These are phyloP conservation scores for Mariannaea sp. DNA, from an alignment of 2,329 filamentous ascomycete genomes.

Conservation along the genomic window DNA sequence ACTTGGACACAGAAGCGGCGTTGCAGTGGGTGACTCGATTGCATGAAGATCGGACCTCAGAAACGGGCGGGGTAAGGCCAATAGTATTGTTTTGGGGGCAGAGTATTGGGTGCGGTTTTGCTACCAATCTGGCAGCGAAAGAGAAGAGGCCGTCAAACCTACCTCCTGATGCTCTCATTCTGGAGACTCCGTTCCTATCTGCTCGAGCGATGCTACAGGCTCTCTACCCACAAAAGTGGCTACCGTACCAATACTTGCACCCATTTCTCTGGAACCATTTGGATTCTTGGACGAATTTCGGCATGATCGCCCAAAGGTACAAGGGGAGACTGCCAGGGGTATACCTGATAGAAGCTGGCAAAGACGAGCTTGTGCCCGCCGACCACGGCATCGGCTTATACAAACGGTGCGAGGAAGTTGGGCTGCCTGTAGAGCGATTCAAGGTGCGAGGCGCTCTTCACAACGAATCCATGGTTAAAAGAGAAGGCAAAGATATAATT, in stretches of 20 bases:
- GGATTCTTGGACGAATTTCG: conserved; percentile 59
- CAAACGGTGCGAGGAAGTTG: conserved; percentile 53
- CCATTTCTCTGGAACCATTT: conserved; percentile 72
- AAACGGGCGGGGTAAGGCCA: conserved; percentile 33
- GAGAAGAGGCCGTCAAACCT: conserved; percentile 44
- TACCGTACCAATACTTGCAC: conserved; percentile 76
- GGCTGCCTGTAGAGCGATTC: conserved; percentile 51
- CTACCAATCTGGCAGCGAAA: conserved; percentile 60
- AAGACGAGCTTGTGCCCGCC: conserved; percentile 62
- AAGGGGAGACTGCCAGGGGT: conserved; percentile 43
- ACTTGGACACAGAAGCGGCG: conserved; percentile 68
- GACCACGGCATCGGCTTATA: conserved; percentile 54
- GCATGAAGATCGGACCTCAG: conserved; percentile 37
- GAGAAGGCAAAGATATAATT: conserved; percentile 36
- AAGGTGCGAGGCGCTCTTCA: conserved; percentile 58
- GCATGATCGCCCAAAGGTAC: conserved; percentile 43
- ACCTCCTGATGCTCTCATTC: conserved; percentile 57
- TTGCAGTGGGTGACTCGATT: conserved; percentile 62
- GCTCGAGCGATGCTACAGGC: conserved; percentile 71
- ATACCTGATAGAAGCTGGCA: conserved; percentile 60
- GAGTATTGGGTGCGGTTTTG: conserved; percentile 75
- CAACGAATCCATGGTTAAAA: conserved; percentile 58
- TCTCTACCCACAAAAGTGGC: conserved; percentile 78
- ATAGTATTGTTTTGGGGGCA: conserved; percentile 74
- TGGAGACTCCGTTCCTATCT: conserved; percentile 78